Evolutionary conservation across 1,284 basidiomycete species (phyloP).

Genomic region (Bjerkandera adusta): DNA sequence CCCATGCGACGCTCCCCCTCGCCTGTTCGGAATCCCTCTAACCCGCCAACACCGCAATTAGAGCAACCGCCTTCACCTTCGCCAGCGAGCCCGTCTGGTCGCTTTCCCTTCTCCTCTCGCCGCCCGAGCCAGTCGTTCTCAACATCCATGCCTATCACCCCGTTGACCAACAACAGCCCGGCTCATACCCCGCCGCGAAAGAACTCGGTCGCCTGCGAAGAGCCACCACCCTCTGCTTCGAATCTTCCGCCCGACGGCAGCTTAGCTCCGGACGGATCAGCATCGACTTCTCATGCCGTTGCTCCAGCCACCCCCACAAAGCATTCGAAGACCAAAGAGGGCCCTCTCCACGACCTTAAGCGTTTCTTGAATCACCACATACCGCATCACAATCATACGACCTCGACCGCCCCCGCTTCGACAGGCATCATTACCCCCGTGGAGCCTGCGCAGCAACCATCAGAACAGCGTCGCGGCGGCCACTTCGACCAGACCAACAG

Average conservation of each 20-base stretch:
- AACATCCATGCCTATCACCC: constrained; percentile 3
- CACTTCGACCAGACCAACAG: constrained; percentile 35
- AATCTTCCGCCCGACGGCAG: constrained; percentile 20
- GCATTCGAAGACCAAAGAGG: constrained; percentile 41
- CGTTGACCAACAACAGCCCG: constrained; percentile 1
- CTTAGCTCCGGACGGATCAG: constrained; percentile 13
- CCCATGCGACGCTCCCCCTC: constrained; percentile 26
- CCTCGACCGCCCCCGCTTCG: constrained; percentile 21
- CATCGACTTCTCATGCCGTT: constrained; percentile 9
- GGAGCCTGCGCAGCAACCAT: constrained; percentile 33
- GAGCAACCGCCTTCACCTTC: constrained; percentile 16
- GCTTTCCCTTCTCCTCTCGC: constrained; percentile 24
- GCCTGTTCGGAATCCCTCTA: constrained; percentile 19
- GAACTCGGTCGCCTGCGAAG: constrained; percentile 12
- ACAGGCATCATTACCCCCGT: constrained; percentile 34
- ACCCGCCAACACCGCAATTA: constrained; percentile 4
- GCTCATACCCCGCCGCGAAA: constrained; percentile 8
- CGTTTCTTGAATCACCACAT: constrained; percentile 91
- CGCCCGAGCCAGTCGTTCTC: constrained; percentile 19
- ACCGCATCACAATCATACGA: constrained; percentile 43
- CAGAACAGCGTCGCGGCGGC: constrained; percentile 34
- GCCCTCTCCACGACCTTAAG: constrained; percentile 86
- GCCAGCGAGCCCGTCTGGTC: constrained; percentile 14
- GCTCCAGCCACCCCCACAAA: constrained; percentile 15
- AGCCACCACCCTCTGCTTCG: constrained; percentile 15